These are phyloP conservation scores for Pseudopediastrum boryanum DNA, from an alignment of 139 green algal species.

Conservation along the genomic window DNA sequence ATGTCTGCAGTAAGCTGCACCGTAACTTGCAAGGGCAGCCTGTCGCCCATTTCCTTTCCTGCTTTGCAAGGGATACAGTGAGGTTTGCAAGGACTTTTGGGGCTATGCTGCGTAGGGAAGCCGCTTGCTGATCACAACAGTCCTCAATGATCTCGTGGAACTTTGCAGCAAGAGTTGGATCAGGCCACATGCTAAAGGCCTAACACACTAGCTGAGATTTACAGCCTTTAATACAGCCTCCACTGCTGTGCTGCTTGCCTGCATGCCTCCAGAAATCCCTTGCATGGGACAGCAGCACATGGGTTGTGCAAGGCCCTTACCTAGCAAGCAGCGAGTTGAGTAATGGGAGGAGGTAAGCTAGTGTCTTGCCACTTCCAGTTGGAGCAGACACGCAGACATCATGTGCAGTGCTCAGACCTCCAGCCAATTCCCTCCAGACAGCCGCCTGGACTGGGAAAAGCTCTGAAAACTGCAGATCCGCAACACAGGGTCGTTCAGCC, in stretches of 20 bases:
- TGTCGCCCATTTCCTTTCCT: too few species aligned
- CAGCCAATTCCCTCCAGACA: constrained; percentile 72
- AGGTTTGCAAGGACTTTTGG: too few species aligned
- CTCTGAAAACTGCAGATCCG: constrained; percentile 57
- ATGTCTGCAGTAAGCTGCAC: too few species aligned
- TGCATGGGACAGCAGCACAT: constrained; percentile 52
- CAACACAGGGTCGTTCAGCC: background rate
- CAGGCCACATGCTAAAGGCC: too few species aligned
- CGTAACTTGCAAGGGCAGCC: too few species aligned
- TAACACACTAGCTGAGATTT: background rate
- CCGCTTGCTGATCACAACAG: too few species aligned
- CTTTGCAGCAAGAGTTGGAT: background rate
- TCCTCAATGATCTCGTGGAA: background rate
- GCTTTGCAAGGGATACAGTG: too few species aligned
- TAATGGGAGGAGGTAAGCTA: constrained; percentile 86
- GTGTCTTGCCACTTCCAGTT: constrained; percentile 91
- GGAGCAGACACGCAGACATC: constrained; percentile 89
- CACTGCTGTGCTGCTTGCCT: background rate
- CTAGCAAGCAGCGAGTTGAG: constrained; percentile 50
- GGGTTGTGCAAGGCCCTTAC: background rate
- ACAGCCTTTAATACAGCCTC: background rate
- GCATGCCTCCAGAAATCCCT: too few species aligned
- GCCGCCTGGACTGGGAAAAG: constrained; percentile 85
- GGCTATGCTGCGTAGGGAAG: too few species aligned
- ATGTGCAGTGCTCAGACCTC: constrained; percentile 68